phyloP scores from a whole-genome alignment of 139 green algal genomes.

The Chara braunii region DNA sequence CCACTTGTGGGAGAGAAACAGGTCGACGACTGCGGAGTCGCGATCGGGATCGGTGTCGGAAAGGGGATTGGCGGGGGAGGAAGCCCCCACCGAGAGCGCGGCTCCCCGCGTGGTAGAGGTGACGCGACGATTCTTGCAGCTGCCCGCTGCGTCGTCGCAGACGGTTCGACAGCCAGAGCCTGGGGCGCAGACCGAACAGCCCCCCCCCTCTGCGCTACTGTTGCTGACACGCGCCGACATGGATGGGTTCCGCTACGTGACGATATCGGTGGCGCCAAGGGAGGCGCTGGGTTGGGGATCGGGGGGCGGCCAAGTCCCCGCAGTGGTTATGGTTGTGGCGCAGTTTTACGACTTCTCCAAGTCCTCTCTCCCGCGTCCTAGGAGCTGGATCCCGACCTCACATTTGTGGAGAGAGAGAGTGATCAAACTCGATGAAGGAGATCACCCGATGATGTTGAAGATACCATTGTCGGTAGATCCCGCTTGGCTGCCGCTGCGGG shows the following conservation, averaged over 20 bases:
- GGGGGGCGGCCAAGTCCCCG: neutral
- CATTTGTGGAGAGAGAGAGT: constrained; percentile 1
- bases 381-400: constrained; percentile 13
- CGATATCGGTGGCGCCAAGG: constrained; percentile 11
- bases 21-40: too few species aligned
- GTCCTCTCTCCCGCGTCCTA: neutral
- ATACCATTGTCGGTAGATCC: neutral
- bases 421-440: constrained; percentile 6
- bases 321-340: constrained; percentile 6
- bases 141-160: neutral
- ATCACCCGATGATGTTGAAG: constrained; percentile 13
- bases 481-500: neutral
- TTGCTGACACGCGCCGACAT: constrained; percentile 11
- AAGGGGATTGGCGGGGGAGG: too few species aligned
- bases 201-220: constrained; percentile 11
- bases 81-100: too few species aligned
- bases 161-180: neutral
- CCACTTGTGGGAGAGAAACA: constrained; percentile 1
- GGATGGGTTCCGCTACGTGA: constrained; percentile 11
- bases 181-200: neutral
- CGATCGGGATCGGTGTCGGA: neutral
- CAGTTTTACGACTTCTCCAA: constrained; percentile 15
- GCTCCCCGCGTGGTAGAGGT: neutral
- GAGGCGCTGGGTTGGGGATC: neutral
- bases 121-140: neutral